Evolutionary conservation across 2,329 filamentous ascomycete genomes (phyloP).

Genomic region (Coniella vitis): DNA sequence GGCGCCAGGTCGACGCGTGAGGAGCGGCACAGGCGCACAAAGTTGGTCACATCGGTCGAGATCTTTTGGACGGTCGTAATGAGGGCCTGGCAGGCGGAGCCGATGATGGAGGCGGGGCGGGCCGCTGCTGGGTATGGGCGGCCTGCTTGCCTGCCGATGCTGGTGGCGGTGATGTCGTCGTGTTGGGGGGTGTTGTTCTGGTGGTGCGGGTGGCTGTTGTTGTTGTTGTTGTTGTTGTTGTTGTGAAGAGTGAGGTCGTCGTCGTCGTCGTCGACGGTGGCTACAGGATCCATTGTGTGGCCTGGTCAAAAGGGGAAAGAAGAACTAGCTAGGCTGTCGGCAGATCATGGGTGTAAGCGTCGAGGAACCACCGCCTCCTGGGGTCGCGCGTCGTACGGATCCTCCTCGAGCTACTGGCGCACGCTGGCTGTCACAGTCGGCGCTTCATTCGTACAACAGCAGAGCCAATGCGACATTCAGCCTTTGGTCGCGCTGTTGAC

Average conservation of each 20-base stretch:
- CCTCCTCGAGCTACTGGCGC: background rate
- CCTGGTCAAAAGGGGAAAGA: background rate
- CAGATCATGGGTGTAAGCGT: background rate
- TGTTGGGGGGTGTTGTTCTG: no score
- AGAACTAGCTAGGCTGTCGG: background rate
- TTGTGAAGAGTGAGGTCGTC: background rate
- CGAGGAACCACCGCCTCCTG: background rate
- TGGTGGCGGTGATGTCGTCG: no score
- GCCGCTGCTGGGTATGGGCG: background rate
- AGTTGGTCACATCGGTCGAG: conserved; percentile 16
- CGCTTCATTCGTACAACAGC: no score
- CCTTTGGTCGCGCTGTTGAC: no score
- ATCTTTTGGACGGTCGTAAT: conserved; percentile 16
- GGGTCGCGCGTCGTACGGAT: background rate
- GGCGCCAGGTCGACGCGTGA: conserved; percentile 18
- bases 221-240: background rate
- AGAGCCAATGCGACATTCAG: no score
- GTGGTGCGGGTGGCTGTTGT: no score
- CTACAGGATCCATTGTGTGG: conserved; percentile 3
- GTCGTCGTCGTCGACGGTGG: background rate
- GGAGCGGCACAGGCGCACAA: conserved; percentile 19
- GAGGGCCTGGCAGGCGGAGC: conserved; percentile 16
- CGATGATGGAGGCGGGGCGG: conserved; percentile 11
- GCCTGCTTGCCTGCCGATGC: no score
- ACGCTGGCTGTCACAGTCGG: no score